Evolutionary conservation across 192 early-diverging fungal species (phyloP).

Genomic region (Podila clonocystis): DNA sequence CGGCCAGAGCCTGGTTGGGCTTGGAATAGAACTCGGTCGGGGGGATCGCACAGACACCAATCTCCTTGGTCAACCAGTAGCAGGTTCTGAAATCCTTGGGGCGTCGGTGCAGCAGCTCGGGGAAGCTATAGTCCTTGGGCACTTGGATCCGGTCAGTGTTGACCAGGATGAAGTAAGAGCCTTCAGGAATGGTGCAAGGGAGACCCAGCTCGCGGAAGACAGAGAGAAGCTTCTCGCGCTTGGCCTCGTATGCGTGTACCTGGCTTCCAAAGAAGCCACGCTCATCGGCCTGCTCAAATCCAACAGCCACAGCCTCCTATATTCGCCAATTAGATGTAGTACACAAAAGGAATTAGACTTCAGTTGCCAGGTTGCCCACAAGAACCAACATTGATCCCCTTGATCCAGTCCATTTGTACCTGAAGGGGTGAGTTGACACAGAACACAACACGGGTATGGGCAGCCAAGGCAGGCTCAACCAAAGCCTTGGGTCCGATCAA

Average conservation of each 20-base stretch:
- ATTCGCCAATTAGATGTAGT: background rate
- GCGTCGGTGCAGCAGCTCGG: constrained; percentile 63
- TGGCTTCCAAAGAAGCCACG: constrained; percentile 78
- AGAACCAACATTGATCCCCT: background rate
- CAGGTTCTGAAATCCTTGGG: constrained; percentile 83
- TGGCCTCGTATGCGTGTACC: constrained; percentile 68
- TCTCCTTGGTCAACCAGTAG: constrained; percentile 86
- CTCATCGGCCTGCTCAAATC: constrained; percentile 70
- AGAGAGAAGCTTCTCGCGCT: constrained; percentile 78
- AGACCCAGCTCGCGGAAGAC: constrained; percentile 75
- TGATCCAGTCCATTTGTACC: constrained; percentile 26
- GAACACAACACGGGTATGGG: constrained; percentile 92
- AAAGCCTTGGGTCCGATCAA: constrained; percentile 79
- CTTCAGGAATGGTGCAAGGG: constrained; percentile 86
- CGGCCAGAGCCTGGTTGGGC: constrained; percentile 70
- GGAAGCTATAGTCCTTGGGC: constrained; percentile 69
- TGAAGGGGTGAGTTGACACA: constrained; percentile 91
- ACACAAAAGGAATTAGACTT: background rate
- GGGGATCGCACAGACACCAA: constrained; percentile 93
- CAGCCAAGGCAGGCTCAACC: constrained; percentile 78
- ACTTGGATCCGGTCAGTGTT: constrained; percentile 76
- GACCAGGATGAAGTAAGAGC: constrained; percentile 93
- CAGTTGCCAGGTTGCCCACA: background rate
- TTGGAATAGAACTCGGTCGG: constrained; percentile 89
- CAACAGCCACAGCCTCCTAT: constrained; percentile 76